Percentiles rank a stretch among this genome's conserved stretches.
phyloP scores from a whole-genome alignment of 2,329 filamentous ascomycete genomes.

The Xylaria sp. region DNA sequence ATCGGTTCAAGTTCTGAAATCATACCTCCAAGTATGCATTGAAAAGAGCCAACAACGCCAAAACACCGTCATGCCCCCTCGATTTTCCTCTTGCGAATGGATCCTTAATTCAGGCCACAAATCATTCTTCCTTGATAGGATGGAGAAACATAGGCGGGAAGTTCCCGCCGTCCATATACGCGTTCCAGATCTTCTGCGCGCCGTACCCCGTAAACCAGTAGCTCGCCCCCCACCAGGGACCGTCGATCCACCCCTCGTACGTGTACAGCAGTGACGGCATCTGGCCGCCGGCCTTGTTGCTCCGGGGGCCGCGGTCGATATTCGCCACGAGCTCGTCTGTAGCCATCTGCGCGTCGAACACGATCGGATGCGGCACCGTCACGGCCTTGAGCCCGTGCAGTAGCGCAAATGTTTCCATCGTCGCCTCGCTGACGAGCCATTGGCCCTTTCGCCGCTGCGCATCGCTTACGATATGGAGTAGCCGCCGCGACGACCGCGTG shows the following conservation, averaged over 20 bases:
- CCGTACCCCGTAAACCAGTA: slow-evolving; percentile 39
- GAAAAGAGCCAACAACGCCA: background rate
- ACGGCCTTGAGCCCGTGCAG: slow-evolving; percentile 81
- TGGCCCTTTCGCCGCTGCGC: slow-evolving; percentile 72
- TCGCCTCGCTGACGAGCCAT: slow-evolving; percentile 83
- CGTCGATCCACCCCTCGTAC: slow-evolving; percentile 24
- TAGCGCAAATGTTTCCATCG: slow-evolving; percentile 72
- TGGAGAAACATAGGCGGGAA: slow-evolving; percentile 42
- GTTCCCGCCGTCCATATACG: slow-evolving; percentile 24
- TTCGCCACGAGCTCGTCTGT: slow-evolving; percentile 25
- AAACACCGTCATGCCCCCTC: background rate
- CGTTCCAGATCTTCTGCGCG: slow-evolving; percentile 31
- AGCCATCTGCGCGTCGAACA: slow-evolving; percentile 20
- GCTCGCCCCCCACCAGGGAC: slow-evolving; percentile 37
- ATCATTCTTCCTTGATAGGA: slow-evolving; percentile 39
- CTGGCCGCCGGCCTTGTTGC: slow-evolving; percentile 37
- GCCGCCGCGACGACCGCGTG: slow-evolving; percentile 70
- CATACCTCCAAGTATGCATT: no score
- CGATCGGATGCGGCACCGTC: slow-evolving; percentile 79
- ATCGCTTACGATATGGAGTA: slow-evolving; percentile 76
- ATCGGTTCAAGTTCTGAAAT: no score
- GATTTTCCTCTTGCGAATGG: background rate
- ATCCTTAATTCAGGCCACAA: no score
- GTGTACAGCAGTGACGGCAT: slow-evolving; percentile 37
- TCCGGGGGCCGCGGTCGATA: slow-evolving; percentile 33